These are phyloP conservation scores for Delonix regia DNA, from an alignment of 306 rosid genomes.

Conservation along the genomic window DNA sequence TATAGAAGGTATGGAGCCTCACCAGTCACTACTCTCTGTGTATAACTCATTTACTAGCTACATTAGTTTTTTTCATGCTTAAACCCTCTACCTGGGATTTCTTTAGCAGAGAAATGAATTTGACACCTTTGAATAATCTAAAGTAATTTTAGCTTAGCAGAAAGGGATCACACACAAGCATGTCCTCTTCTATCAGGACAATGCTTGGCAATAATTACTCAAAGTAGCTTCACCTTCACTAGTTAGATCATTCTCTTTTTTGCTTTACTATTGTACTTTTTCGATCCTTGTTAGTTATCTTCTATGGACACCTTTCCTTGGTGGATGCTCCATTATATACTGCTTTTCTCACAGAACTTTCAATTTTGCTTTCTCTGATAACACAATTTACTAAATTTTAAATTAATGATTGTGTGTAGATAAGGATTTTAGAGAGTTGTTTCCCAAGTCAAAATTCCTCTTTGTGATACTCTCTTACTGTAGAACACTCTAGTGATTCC, in stretches of 20 bases:
- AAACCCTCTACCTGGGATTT: background rate
- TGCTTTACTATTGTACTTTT: constrained; percentile 8
- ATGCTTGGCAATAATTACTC: background rate
- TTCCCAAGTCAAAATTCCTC: background rate
- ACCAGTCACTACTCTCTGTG: background rate
- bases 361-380: background rate
- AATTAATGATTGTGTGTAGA: background rate
- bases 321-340: background rate
- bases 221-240: constrained; percentile 10
- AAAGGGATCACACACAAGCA: background rate
- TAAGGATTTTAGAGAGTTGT: background rate
- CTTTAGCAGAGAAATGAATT: background rate
- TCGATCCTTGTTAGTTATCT: background rate
- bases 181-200: constrained; percentile 33
- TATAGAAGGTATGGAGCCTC: background rate
- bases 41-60: background rate
- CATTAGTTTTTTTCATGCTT: too few relatives aligned
- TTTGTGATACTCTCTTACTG: background rate
- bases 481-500: background rate
- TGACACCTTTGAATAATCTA: background rate
- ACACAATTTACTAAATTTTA: background rate
- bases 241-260: background rate
- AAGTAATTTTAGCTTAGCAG: background rate
- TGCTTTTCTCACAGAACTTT: background rate
- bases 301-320: background rate